These are phyloP conservation scores for Penicillium sp. DNA, from an alignment of 2,329 filamentous ascomycete species.

Conservation along the genomic window DNA sequence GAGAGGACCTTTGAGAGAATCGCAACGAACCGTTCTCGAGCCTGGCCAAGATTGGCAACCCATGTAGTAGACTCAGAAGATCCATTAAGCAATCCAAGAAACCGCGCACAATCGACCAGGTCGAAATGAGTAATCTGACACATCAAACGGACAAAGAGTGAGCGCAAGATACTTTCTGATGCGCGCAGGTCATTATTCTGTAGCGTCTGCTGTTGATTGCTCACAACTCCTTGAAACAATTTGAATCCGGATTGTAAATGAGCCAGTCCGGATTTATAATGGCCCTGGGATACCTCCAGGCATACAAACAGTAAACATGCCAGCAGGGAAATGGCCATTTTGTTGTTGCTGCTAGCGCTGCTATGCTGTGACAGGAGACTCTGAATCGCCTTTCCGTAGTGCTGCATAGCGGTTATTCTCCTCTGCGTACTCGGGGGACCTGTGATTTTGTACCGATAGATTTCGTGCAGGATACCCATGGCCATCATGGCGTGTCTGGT, in stretches of 20 bases:
- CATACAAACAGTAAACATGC: conserved; percentile 10
- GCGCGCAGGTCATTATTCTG: neutral
- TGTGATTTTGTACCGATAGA: conserved; percentile 6
- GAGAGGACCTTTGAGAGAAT: neutral
- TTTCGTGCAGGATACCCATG: conserved; percentile 9
- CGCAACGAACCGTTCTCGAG: conserved; percentile 1
- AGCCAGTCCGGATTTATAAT: conserved; percentile 4
- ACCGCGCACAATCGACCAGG: conserved; percentile 6
- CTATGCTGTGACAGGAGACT: neutral
- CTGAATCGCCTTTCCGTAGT: conserved; percentile 6
- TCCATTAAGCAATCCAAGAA: neutral
- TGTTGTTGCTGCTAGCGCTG: neutral
- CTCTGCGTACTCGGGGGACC: neutral
- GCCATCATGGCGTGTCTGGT: conserved; percentile 10
- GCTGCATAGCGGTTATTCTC: conserved; percentile 5
- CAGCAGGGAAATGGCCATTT: neutral
- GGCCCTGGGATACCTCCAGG: conserved; percentile 6
- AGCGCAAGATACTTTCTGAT: conserved; percentile 2
- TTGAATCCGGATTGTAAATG: conserved; percentile 10
- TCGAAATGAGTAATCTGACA: conserved; percentile 13
- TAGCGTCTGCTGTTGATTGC: neutral
- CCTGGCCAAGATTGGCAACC: conserved; percentile 1
- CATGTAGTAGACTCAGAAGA: neutral
- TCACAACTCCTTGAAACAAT: conserved; percentile 1
- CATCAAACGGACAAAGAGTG: conserved; percentile 10